phyloP scores from a whole-genome alignment of 495 filamentous ascomycete genomes.

The Penicillium paradoxum region DNA sequence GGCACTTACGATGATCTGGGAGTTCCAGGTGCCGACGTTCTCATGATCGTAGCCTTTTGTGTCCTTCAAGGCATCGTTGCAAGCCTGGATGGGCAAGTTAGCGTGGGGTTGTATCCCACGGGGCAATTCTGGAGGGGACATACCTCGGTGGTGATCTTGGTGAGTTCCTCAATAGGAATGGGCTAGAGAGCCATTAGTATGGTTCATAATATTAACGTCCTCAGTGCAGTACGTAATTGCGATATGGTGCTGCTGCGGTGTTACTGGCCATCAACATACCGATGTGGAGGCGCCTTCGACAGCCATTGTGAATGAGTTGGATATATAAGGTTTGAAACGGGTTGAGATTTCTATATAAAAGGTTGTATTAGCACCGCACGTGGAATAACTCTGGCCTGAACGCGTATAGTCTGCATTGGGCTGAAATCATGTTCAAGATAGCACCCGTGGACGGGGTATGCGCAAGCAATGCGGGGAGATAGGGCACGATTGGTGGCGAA shows the following conservation, averaged over 20 bases:
- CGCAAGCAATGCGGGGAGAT: conserved; percentile 7
- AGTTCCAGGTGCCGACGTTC: conserved; percentile 80
- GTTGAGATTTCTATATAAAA: neutral
- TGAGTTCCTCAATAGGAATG: conserved; percentile 67
- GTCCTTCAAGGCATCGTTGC: conserved; percentile 66
- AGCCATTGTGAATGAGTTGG: conserved; percentile 28
- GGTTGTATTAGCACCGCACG: neutral
- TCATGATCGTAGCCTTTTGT: conserved; percentile 76
- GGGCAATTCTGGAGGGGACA: conserved; percentile 22
- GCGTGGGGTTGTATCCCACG: neutral
- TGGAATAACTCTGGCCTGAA: neutral
- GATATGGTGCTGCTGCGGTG: neutral
- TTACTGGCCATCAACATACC: conserved; percentile 23
- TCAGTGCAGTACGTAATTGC: neutral
- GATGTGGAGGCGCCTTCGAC: conserved; percentile 29
- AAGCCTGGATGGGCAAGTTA: conserved; percentile 54
- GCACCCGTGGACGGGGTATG: conserved; percentile 3
- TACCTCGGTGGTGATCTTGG: conserved; percentile 80
- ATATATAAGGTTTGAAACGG: neutral
- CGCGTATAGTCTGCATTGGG: conserved; percentile 1
- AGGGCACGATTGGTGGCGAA: neutral
- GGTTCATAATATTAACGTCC: neutral
- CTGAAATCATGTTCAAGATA: conserved; percentile 3
- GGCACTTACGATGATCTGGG: conserved; percentile 73
- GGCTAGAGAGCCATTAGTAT: conserved; percentile 50